These are phyloP conservation scores for Colletotrichum lentis DNA, from an alignment of 2,329 filamentous ascomycete species.

Conservation along the genomic window DNA sequence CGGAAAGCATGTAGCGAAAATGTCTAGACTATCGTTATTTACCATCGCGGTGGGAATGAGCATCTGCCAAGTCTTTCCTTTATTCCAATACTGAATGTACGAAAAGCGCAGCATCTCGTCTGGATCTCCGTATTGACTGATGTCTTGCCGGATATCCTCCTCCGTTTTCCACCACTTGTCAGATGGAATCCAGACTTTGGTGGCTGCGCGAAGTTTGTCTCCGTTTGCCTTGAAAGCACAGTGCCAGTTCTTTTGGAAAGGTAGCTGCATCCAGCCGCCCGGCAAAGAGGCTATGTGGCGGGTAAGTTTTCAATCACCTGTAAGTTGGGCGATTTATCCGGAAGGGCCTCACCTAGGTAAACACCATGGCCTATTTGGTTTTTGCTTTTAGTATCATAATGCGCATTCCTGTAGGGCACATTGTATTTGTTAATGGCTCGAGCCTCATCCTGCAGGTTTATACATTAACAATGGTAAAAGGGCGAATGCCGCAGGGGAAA, in stretches of 20 bases:
- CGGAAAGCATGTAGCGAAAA: not conserved
- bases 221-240: not conserved
- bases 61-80: not conserved
- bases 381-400: not conserved
- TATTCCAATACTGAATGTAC: not conserved
- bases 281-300: not conserved
- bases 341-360: not conserved
- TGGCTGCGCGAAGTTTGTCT: not conserved
- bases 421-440: not conserved
- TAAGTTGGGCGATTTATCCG: not conserved
- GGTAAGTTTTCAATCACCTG: not conserved
- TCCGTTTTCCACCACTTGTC: not conserved
- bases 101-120: not conserved
- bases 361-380: not conserved
- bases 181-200: not conserved
- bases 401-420: not conserved
- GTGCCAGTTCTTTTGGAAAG: not conserved
- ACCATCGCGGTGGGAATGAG: not conserved
- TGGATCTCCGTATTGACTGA: not conserved
- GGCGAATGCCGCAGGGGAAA: not conserved
- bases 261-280: not conserved
- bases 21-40: not conserved
- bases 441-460: not conserved
- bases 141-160: not conserved
- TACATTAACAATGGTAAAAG: not conserved